Base-by-base conservation (phyloP, 2,329 filamentous ascomycete genomes). In the Trichoderma arundinaceum region DNA sequence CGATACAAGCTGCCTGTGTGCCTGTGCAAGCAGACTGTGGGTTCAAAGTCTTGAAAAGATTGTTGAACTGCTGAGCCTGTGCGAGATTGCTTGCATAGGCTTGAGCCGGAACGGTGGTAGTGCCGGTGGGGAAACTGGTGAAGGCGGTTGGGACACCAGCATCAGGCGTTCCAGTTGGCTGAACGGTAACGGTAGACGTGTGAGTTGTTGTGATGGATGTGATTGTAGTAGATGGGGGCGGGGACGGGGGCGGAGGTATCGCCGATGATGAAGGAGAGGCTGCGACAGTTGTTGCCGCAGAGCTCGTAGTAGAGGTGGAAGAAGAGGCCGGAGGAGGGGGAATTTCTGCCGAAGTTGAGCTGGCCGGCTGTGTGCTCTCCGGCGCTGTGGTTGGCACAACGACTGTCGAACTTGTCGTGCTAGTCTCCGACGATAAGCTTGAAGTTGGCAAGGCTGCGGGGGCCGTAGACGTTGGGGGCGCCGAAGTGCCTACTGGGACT, bases 1-100 rank as follows among this genome's bases (percentile, higher is more conserved):
- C 72, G 51, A 88, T 81, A 62, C 86, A 88, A 4, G 85, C 85
- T 2, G 80, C 77, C 65, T 87, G 82, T 32, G 77, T 77, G 1
- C 72, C 61, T 0, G 70, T 71, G 71, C 86, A 88, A 58, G 81
- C 77, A 2, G 83, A 82, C 19, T 80, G 69, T 6, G 78, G 74
- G 0, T 79, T 82, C 39, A 85, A 74, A 1, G 69, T 72, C 32
- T 77, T 76, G 67, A 84, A 86, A 28, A 82, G 68, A 9, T 74
- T 68, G 72, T 88, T 88, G 70, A 83, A 80, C 3, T 73, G 65
- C 46, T 76, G 74, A 9, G 83, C 82, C 41, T 77, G 69, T 9
- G 76, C 77, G 19, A 87, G 76, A 68, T 85, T 84, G 61, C 73
- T 74, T 2, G 79, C 78, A 60, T 83, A 81, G 3, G 77, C 73